Evolutionary conservation across 2,329 filamentous ascomycete species (phyloP).

Genomic region (Apiospora pterosperma): DNA sequence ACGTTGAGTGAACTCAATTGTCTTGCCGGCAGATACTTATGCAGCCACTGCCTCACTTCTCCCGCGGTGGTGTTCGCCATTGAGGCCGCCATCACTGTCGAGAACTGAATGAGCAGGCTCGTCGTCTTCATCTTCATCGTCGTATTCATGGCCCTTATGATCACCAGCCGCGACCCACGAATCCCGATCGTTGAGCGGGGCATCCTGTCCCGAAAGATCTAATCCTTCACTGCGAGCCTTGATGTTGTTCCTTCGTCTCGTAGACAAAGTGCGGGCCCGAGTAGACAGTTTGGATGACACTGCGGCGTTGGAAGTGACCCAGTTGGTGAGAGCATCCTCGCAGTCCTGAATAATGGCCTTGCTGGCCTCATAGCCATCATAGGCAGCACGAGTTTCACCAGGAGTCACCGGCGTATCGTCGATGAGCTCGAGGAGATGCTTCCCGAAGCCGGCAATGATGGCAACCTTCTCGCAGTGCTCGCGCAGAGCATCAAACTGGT

Average conservation of each 20-base stretch:
- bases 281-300: constrained; percentile 85
- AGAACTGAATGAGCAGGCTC: constrained; percentile 52
- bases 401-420: constrained; percentile 97
- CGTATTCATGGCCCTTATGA: constrained; percentile 56
- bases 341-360: constrained; percentile 99
- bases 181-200: constrained; percentile 71
- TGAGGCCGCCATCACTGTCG: constrained; percentile 50
- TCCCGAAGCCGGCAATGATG: constrained; percentile 95
- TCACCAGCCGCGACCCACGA: constrained; percentile 77
- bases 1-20: not conserved
- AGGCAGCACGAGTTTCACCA: constrained; percentile 91
- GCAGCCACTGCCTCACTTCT: constrained; percentile 49
- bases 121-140: constrained; percentile 64
- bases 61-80: constrained; percentile 55
- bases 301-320: constrained; percentile 86
- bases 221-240: constrained; percentile 65
- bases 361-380: constrained; percentile 97
- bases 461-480: constrained; percentile 98
- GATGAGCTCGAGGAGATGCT: constrained; percentile 94
- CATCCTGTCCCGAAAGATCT: constrained; percentile 81
- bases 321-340: constrained; percentile 95
- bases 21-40: constrained; percentile 24
- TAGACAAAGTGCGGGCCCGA: constrained; percentile 82
- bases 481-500: constrained; percentile 95
- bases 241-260: constrained; percentile 74